Percentiles rank a stretch among this genome's conserved stretches.
phyloP scores from a whole-genome alignment of 441 rosid genomes.

The Aleurites moluccanus region DNA sequence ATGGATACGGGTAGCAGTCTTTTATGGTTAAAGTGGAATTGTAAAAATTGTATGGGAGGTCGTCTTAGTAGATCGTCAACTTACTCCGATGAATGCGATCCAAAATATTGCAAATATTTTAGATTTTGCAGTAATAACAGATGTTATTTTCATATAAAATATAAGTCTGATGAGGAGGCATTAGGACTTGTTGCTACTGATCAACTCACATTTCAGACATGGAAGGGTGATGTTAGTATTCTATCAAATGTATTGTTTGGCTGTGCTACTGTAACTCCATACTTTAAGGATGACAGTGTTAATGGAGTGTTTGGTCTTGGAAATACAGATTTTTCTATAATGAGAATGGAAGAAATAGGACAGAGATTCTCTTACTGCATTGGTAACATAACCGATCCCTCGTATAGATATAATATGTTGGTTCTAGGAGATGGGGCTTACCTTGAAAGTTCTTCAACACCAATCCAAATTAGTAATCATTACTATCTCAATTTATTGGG shows the following conservation, averaged over 20 bases:
- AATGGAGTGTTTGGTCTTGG: constrained; percentile 56
- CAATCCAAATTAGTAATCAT: constrained; percentile 29
- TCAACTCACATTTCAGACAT: constrained; percentile 41
- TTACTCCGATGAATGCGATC: constrained; percentile 28
- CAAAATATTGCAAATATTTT: too few relatives aligned
- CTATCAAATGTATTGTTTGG: constrained; percentile 34
- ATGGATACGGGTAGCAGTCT: constrained; percentile 61
- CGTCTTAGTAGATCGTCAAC: constrained; percentile 49
- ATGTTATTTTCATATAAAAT: constrained; percentile 37
- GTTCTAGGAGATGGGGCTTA: constrained; percentile 39
- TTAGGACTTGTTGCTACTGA: constrained; percentile 42
- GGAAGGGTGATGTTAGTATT: constrained; percentile 32
- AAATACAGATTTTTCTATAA: constrained; percentile 28
- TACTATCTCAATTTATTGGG: constrained; percentile 48
- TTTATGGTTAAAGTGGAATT: constrained; percentile 49
- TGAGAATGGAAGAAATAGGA: constrained; percentile 23
- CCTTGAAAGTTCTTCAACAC: constrained; percentile 45
- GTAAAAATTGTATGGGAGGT: constrained; percentile 24
- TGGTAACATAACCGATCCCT: constrained; percentile 37
- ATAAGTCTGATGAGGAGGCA: constrained; percentile 24
- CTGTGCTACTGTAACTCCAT: constrained; percentile 39
- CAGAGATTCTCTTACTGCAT: constrained; percentile 52
- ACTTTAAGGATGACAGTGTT: constrained; percentile 13
- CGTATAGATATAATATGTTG: constrained; percentile 37
- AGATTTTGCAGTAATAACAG: neutral